Base-by-base conservation (phyloP, 345 rosid species). In the Laguncularia racemosa region DNA sequence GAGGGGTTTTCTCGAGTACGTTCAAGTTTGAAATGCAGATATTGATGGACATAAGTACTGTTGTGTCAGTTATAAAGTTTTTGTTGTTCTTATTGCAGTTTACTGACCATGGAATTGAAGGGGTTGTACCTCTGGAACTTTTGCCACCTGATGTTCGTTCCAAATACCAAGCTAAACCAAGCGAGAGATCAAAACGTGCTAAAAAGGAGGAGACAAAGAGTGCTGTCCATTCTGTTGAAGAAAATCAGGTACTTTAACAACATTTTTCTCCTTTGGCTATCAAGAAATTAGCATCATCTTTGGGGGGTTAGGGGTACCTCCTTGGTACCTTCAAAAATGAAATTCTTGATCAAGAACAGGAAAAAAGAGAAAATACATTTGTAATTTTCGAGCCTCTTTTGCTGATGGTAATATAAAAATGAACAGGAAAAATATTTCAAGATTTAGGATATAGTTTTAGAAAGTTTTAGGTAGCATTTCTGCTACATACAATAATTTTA, bases 1-100 rank as follows among this genome's bases (percentile, higher is more conserved):
- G 97, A 93, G 60, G 96, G 96, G 57, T 93, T 93, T 73, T 93
- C 99, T 40, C 82, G 84, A 60, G 97, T 93, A 90, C 11, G 80
- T 26, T 40, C 47, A 52, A 26, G 17, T 16, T 48, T 16, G 44
- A 47, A 55, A 33, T 20, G 45, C 46, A 52, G 19, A 54, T 48
- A 57, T 8, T 57, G 13, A n/a, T 52, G 48, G 20, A 33, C 38
- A 45, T 45, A 9, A 5, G 20, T 38, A 19, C 19, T 11, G 18
- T 28, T 28, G 13, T 14, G 12, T 58, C 61, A 10, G 16, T 21
- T 47, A 3, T 14, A n/a, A 21, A 20, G 66, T 45, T 44, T 33
- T 21, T 56, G 44, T 49, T 21, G 28, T 44, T 46, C 13, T 58
- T 40, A 38, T 62, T 78, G 79, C 91, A 93, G 99, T 93, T 93